Evolutionary conservation across 495 filamentous ascomycete species (phyloP).

Genomic region (Tuber brumale): DNA sequence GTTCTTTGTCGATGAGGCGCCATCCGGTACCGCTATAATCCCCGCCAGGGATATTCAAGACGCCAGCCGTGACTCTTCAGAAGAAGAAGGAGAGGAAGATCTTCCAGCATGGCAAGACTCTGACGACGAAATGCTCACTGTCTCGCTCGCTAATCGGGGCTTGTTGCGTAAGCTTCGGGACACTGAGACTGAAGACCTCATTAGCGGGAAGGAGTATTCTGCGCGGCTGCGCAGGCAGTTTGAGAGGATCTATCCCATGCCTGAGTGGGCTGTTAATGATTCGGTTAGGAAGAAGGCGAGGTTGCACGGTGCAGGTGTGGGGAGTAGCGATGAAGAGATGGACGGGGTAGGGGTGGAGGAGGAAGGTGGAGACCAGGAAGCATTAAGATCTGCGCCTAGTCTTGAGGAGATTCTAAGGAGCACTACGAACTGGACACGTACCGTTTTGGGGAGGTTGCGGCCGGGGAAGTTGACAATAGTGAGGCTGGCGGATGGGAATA

Average conservation of each 20-base stretch:
- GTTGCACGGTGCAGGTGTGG: conserved; percentile 45
- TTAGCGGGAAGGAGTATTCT: conserved; percentile 79
- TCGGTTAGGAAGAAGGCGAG: conserved; percentile 51
- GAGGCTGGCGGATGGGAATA: conserved; percentile 59
- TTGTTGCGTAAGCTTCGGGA: conserved; percentile 73
- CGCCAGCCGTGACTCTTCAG: conserved; percentile 10
- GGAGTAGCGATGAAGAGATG: conserved; percentile 47
- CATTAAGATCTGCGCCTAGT: conserved; percentile 61
- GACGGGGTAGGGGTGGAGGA: conserved; percentile 48
- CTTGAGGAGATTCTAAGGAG: conserved; percentile 72
- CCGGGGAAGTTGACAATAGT: conserved; percentile 85
- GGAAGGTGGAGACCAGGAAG: conserved; percentile 55
- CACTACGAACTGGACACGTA: conserved; percentile 37
- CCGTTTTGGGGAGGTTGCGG: conserved; percentile 56
- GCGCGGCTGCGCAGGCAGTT: conserved; percentile 69
- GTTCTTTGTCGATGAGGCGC: not conserved
- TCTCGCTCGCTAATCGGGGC: conserved; percentile 69
- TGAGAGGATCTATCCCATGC: conserved; percentile 68
- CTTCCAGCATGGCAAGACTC: conserved; percentile 82
- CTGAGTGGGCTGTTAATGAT: conserved; percentile 63
- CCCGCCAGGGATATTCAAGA: conserved; percentile 27
- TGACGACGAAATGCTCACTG: conserved; percentile 78
- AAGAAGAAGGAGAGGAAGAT: conserved; percentile 39
- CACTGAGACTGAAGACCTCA: conserved; percentile 72
- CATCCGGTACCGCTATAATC: conserved; percentile 11